These are phyloP conservation scores for Fusarium secorum DNA, from an alignment of 2,329 filamentous ascomycete genomes.

Conservation along the genomic window DNA sequence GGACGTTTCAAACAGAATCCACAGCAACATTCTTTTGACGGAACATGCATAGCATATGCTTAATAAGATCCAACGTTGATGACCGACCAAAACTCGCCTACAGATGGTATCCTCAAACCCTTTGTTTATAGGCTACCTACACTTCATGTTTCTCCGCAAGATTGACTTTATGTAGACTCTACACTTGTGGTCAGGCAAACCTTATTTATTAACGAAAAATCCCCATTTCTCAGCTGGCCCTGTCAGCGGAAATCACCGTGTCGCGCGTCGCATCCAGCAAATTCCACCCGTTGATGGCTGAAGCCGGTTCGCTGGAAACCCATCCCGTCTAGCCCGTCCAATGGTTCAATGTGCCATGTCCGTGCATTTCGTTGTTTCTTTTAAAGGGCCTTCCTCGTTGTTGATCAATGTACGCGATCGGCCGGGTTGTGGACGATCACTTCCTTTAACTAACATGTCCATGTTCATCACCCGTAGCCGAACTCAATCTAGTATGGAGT, in stretches of 20 bases:
- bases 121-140: background rate
- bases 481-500: slow-evolving; percentile 14
- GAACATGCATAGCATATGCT: background rate
- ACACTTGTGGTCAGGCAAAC: slow-evolving; percentile 3
- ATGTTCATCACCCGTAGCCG: slow-evolving; percentile 30
- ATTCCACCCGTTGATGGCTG: background rate
- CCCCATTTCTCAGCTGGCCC: slow-evolving; percentile 9
- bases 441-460: slow-evolving; percentile 5
- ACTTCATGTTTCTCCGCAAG: background rate
- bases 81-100: background rate
- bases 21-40: background rate
- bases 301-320: background rate
- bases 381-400: background rate
- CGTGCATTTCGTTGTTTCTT: slow-evolving; percentile 8
- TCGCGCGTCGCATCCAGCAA: background rate
- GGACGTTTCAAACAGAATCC: slow-evolving; percentile 13
- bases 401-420: slow-evolving; percentile 28
- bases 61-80: background rate
- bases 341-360: background rate
- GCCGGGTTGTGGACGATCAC: slow-evolving; percentile 17
- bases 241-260: slow-evolving; percentile 10
- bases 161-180: background rate
- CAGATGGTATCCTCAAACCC: background rate
- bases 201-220: background rate
- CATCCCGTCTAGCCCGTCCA: background rate